phyloP scores from a whole-genome alignment of 768 basidiomycete species.

The Termitomyces sp. region DNA sequence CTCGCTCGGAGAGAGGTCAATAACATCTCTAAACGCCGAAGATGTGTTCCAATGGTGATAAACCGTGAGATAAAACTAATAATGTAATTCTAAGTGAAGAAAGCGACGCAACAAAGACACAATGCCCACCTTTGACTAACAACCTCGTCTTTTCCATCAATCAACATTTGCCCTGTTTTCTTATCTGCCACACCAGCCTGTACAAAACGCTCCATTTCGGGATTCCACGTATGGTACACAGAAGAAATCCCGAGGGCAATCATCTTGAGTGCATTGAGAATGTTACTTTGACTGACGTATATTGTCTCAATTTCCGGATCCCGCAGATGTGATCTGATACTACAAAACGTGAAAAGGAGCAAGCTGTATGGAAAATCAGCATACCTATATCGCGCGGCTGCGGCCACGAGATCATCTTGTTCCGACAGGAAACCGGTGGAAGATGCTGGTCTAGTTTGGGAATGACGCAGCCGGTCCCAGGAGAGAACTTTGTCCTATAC shows the following conservation, averaged over 20 bases:
- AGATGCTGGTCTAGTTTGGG: constrained; percentile 23
- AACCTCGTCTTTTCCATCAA: constrained; percentile 54
- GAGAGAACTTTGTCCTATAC: constrained; percentile 46
- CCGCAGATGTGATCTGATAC: constrained; percentile 42
- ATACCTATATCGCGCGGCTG: constrained; percentile 58
- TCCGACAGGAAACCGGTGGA: constrained; percentile 65
- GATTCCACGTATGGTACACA: constrained; percentile 59
- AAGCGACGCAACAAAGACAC: background rate
- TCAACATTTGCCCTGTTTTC: constrained; percentile 31
- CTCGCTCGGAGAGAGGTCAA: constrained; percentile 40
- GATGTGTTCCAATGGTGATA: constrained; percentile 58
- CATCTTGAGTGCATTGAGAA: constrained; percentile 49
- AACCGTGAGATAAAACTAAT: constrained; percentile 57
- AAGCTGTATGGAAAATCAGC: constrained; percentile 15
- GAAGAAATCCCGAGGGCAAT: constrained; percentile 68
- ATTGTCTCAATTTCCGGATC: constrained; percentile 32
- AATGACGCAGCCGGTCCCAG: constrained; percentile 55
- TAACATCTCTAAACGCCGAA: constrained; percentile 62
- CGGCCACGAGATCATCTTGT: constrained; percentile 47
- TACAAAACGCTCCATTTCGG: constrained; percentile 48
- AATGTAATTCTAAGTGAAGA: background rate
- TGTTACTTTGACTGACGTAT: constrained; percentile 40
- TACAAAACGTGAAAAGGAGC: constrained; percentile 19
- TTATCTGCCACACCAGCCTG: constrained; percentile 33
- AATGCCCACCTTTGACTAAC: constrained; percentile 50